These are phyloP conservation scores for Flaveria brownii DNA, from an alignment of 129 eudicot species.

Conservation along the genomic window DNA sequence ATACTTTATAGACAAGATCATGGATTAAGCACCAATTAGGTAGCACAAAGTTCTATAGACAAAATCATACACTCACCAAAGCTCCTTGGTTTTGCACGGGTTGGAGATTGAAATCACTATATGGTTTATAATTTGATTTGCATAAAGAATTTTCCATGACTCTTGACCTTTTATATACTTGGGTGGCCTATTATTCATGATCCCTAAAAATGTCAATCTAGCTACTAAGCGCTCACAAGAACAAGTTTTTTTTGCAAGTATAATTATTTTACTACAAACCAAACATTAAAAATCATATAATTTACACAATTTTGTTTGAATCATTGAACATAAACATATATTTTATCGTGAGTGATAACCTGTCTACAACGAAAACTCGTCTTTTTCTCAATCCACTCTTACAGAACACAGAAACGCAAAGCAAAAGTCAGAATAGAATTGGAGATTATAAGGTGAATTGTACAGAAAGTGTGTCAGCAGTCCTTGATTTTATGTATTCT, in stretches of 20 bases:
- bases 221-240: not conserved
- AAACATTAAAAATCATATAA: not conserved
- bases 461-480: not conserved
- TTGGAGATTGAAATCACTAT: not conserved
- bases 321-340: not conserved
- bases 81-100: not conserved
- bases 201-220: not conserved
- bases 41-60: not conserved
- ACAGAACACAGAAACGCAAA: not conserved
- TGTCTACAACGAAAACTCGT: not conserved
- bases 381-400: not conserved
- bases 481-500: not conserved
- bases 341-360: not conserved
- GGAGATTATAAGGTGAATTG: not conserved
- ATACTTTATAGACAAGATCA: not conserved
- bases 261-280: not conserved
- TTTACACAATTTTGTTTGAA: constrained; percentile 1
- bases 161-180: not conserved
- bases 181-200: not conserved
- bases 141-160: constrained; percentile 9
- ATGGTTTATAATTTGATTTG: not conserved
- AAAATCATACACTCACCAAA: not conserved
- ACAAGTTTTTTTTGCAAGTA: not conserved
- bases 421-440: not conserved
- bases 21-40: not conserved